Base-by-base conservation (phyloP, 228 moss, liverwort and hornwort genomes). In the Sphagnum fallax region DNA sequence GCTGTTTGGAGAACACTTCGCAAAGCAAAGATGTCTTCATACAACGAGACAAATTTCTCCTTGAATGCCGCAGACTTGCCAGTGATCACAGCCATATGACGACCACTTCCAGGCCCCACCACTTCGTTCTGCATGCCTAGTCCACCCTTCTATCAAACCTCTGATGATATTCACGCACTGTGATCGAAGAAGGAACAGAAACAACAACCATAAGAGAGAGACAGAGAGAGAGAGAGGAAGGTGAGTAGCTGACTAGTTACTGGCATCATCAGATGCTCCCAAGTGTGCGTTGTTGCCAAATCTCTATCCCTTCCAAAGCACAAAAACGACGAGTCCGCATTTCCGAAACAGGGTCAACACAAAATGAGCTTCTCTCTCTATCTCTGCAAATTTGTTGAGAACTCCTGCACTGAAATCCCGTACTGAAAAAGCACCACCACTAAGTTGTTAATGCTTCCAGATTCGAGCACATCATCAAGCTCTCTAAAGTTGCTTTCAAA, bases 1-100 rank as follows among this genome's bases (percentile, higher is more conserved):
- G 90, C 80, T 70, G 90, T 87, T 79, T 91, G 88, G 64, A 92
- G 77, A 60, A 81, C 90, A 81, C 94, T 87, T 71, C 90, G 78
- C 72, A 89, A 75, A 49, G 90, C 86, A 76, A 94, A 94, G 48
- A 94, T 80, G 61, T 94, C 91, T 64, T 94, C 91, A 74, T 91
- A 91, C 4, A 88, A 78, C 2, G 94, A 84, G 48, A 94, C 94
- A 51, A 94, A 92, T 53, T 92, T 94, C 73, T 94, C 94, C 80
- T 94, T 94, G 49, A 94, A 81, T 8, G 70, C 73, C 13, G 88
- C 81, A 61, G 88, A 81, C 71, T 81, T 89, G 66, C 81, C 72
- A 76, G 84, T 82, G 73, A 77, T 80, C 70, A 80, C 62, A 75
- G 71, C 67, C 68, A 67, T 85, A 72, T 89, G 88, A 77, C 83